A percentile compares a stretch with the other conserved stretches of the same genome.
phyloP scores from a whole-genome alignment of 305 asterid genomes.

The Fraxinus floribunda region DNA sequence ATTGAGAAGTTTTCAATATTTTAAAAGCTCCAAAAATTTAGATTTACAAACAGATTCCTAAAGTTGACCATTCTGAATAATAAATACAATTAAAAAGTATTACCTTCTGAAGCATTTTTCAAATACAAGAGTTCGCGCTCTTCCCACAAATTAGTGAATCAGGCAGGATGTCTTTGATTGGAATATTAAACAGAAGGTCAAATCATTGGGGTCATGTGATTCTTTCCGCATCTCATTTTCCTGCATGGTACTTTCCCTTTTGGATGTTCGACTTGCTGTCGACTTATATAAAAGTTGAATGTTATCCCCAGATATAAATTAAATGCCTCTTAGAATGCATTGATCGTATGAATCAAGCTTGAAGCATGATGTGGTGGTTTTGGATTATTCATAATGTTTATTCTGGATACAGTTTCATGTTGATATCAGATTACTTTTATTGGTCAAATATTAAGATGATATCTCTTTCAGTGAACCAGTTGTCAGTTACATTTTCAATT shows the following conservation, averaged over 20 bases:
- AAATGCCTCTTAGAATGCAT: not conserved
- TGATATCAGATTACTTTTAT: not conserved
- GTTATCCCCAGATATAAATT: not conserved
- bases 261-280: not conserved
- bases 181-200: not conserved
- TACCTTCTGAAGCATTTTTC: not conserved
- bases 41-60: not conserved
- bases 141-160: not conserved
- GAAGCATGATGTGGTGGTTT: not conserved
- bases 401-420: not conserved
- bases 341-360: not conserved
- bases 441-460: not conserved
- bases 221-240: not conserved
- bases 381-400: not conserved
- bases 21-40: not conserved
- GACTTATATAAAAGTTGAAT: not conserved
- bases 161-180: not conserved
- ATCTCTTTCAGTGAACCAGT: not conserved
- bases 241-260: not conserved
- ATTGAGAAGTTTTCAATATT: not conserved
- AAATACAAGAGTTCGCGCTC: not conserved
- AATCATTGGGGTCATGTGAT: not conserved
- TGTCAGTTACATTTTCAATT: not conserved
- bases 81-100: too few species aligned
- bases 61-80: not conserved